Evolutionary conservation across 768 basidiomycete genomes (phyloP).

Genomic region (Kwoniella newhampshirensis): DNA sequence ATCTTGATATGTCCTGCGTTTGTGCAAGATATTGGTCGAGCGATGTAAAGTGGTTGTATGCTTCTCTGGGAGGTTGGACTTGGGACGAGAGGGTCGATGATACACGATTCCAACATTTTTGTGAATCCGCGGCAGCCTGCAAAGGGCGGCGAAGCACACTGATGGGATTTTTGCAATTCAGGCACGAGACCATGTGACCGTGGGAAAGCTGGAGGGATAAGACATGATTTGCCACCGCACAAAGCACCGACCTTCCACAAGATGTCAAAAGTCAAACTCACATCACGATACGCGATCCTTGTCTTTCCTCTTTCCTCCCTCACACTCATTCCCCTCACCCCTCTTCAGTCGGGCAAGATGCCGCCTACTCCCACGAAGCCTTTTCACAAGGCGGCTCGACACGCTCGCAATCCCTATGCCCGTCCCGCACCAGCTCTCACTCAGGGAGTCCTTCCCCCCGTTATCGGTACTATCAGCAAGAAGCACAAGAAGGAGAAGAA

Average conservation of each 20-base stretch:
- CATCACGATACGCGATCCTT: neutral
- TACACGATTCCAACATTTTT: too few species aligned
- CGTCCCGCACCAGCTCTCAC: neutral
- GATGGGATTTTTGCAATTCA: slow-evolving; percentile 5
- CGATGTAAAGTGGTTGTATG: too few species aligned
- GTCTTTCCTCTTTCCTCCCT: neutral
- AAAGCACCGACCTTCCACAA: neutral
- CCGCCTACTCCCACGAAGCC: neutral
- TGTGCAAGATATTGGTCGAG: too few species aligned
- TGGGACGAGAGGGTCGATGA: too few species aligned
- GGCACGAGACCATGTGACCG: neutral
- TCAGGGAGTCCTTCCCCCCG: neutral
- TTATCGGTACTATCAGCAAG: neutral
- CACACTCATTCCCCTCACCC: neutral
- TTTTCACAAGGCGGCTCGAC: neutral
- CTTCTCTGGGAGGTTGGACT: too few species aligned
- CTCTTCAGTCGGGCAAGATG: neutral
- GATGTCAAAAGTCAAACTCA: neutral
- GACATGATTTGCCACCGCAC: too few species aligned
- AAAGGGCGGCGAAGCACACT: neutral
- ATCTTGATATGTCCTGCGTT: slow-evolving; percentile 17
- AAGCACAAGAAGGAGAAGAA: neutral
- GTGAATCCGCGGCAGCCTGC: neutral
- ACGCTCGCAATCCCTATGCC: neutral
- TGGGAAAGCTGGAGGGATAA: neutral